Evolutionary conservation across 441 rosid genomes (phyloP), one percentile per base, ranked within the genome.

Genomic region (Gossypium gossypioides): DNA sequence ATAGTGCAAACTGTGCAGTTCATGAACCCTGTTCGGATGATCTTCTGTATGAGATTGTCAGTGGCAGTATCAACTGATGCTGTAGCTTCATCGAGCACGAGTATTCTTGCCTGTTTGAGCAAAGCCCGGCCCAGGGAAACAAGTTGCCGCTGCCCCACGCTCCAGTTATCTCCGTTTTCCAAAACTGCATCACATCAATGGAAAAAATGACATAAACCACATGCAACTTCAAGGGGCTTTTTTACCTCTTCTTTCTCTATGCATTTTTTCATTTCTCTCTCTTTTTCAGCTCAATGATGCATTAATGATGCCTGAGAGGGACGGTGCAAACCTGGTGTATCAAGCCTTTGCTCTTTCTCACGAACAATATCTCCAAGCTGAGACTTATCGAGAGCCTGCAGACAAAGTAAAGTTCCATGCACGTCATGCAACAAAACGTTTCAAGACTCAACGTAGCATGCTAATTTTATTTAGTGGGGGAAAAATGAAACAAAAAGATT

Each of bases 121-220:
- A 96, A 86, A 69, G 99, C 97, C 63, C 99, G 81, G 13, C 99
- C 99, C 3, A 96, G 84, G 37, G 99, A 85, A 78, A 96, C 94
- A 58, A 96, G 93, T 78, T 96, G 99, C 63, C 98, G 82, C 76
- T 96, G 98, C 60, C 99, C 99, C 76, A 96, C 97, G 75, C 99
- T 96, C 99, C 99, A 96, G 85, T 96, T 96, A 76, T 96, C 99
- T 81, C 99, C 99, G 80, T 87, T 96, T 81, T 96, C 99, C 68
- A 89, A 69, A 68, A 95, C 98, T 95, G 79, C 63, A 79, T 67
- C 58, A 64, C 66, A 72, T 24, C 40, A 16, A 29, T 63, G 68
- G 1, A 3, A 55, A 15, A 60, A 69, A 63, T 21, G 12, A 32
- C 25, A 51, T 67, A 34, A 59, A 72, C 55, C 73, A 59, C 12